Conservation (phyloP, 139 green algal genomes). For the Chlorella sp. region DNA sequence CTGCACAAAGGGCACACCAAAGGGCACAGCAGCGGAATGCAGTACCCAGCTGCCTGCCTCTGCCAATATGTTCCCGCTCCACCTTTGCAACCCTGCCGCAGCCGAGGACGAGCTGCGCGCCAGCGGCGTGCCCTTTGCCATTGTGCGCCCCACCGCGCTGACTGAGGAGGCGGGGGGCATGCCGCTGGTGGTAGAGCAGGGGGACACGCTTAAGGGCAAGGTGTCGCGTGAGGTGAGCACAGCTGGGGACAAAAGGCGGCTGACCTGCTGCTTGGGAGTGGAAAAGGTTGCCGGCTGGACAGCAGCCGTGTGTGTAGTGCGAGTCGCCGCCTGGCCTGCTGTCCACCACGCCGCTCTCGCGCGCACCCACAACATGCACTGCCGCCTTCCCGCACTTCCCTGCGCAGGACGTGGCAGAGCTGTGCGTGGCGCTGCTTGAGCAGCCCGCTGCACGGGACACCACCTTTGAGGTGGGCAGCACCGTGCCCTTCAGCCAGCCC, state of each 20-base stretch:
- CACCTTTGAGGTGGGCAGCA: conserved; percentile 94
- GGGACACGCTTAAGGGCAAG: conserved; percentile 78
- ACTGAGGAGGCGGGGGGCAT: conserved; percentile 82
- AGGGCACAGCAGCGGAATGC: neutral
- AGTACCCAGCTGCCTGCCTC: neutral
- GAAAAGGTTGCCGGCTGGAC: no score
- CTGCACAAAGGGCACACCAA: neutral
- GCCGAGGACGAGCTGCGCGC: conserved; percentile 82
- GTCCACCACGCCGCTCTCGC: no score
- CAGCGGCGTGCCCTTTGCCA: conserved; percentile 78
- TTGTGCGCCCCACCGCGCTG: conserved; percentile 86
- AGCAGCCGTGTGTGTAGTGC: no score
- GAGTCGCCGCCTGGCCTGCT: no score
- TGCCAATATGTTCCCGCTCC: no score
- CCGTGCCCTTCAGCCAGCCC: conserved; percentile 80
- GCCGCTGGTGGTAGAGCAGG: conserved; percentile 85
- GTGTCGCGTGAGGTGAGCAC: conserved; percentile 34
- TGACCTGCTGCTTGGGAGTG: no score
- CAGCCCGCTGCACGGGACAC: conserved; percentile 54
- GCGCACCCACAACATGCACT: no score
- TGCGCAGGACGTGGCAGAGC: conserved; percentile 86
- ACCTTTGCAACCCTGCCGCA: no score
- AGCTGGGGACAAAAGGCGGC: no score
- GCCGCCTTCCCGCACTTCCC: no score
- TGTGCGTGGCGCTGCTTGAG: conserved; percentile 79